A percentile compares a stretch with the other conserved stretches of the same genome.
phyloP scores from a whole-genome alignment of 73 alveolate species.

The Paramecium primaurelia region DNA sequence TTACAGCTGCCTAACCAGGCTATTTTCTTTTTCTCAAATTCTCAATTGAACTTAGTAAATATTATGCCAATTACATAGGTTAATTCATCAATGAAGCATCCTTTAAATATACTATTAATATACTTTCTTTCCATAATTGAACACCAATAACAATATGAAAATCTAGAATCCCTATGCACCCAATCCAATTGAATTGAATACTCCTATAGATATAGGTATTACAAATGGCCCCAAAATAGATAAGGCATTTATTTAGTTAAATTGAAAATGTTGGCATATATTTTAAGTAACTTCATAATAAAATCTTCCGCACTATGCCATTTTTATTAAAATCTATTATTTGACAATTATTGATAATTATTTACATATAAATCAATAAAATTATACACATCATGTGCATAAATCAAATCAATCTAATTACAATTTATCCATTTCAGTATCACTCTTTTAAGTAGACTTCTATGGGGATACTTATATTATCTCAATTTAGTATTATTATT shows the following conservation, averaged over 20 bases:
- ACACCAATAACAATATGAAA: background rate
- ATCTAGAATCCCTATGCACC: background rate
- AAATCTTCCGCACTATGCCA: background rate
- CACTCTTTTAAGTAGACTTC: background rate
- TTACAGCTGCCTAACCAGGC: background rate
- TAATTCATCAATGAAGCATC: conserved; percentile 1
- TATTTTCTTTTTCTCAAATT: background rate
- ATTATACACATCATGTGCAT: background rate
- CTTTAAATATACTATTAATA: background rate
- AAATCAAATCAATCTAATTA: background rate
- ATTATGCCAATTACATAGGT: conserved; percentile 25
- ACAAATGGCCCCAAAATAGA: background rate
- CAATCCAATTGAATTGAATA: background rate
- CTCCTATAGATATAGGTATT: background rate
- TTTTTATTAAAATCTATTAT: background rate
- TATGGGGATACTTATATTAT: background rate
- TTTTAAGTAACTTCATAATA: background rate
- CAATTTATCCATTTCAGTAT: background rate
- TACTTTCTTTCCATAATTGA: conserved; percentile 28
- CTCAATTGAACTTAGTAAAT: background rate
- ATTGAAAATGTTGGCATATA: background rate
- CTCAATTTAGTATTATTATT: background rate
- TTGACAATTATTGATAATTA: background rate
- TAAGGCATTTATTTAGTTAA: background rate
- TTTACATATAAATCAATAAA: background rate